Base-by-base conservation (phyloP, 2,329 filamentous ascomycete genomes). In the Alternaria triticimaculans region DNA sequence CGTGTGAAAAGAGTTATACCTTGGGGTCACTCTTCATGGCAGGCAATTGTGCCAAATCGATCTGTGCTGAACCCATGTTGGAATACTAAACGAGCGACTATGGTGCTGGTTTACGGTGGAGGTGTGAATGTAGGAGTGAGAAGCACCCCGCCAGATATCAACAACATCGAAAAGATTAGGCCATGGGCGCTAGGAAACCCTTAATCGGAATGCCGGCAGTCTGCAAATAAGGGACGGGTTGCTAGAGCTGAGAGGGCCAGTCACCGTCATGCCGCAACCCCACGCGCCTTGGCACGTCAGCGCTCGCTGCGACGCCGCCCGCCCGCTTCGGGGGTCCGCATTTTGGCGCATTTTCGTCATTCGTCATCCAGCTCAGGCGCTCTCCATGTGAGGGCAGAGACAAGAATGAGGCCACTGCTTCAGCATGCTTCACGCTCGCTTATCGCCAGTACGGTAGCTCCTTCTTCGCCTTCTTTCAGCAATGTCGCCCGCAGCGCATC, bases 11-110 rank as follows among this genome's bases (percentile, higher is more conserved):
- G 18, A 2, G 10, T 23, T 63, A 14, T 62, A 78, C 76, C 69
- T 78, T 92, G 55, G 94, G 94, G 79, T 91, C 89, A 62, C 78
- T 80, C 67, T 82, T 80, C 82, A 85, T 80, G 49, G 83, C 82
- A 53, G 80, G 80, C 53, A 85, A 79, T 37, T 81, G 78, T 44
- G 76, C 69, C 54, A 71, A 61, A 53, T 74, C 72, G 74, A 74
- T 72, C 43, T 75, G 73, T 20, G 72, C 23, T n/a, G 61, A 68
- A 67, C 78, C 74, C 78, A 80, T 80, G 55, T 72, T 76, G 70
- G 41, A 63, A 2, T 43, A 25, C 12, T 44, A 43, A 45, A 49
- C 25, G 43, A 28, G 55, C 15, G 53, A 44, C 33, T 51, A 30
- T 43, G 20, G 44, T 45, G 15, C 25, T 33, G 21, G 30, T 55